Percentiles rank a stretch among this genome's conserved stretches.
phyloP scores from a whole-genome alignment of 139 green algal species.

The Micractinium sp. region DNA sequence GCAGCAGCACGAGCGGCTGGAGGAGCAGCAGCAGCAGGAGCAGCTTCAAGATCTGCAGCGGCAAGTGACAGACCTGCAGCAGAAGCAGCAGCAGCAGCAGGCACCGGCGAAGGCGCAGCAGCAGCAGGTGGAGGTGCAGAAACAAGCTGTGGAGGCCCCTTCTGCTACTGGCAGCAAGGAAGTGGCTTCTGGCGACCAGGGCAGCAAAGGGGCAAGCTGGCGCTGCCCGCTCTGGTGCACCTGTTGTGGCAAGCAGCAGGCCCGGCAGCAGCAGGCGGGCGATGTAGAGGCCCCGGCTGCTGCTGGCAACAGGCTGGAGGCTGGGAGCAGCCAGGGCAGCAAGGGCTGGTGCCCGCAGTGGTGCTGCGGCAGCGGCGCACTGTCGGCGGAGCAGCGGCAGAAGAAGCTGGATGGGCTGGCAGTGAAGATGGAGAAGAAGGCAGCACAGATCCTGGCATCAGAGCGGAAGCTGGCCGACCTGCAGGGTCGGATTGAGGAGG shows the following conservation, averaged over 20 bases:
- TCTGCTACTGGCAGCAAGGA: no score
- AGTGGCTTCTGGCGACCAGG: no score
- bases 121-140: no score
- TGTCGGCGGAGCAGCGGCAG: not conserved
- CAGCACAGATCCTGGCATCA: not conserved
- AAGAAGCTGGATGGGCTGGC: not conserved
- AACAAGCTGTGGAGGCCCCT: no score
- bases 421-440: not conserved
- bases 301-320: not conserved
- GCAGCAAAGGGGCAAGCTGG: no score
- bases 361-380: not conserved
- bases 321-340: not conserved
- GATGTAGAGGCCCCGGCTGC: not conserved
- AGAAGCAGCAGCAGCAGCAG: not conserved
- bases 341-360: not conserved
- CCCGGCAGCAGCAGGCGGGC: not conserved
- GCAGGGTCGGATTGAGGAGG: constrained; percentile 4
- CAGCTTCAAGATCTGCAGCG: not conserved
- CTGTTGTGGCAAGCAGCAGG: not conserved
- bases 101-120: not conserved
- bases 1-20: not conserved
- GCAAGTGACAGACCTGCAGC: not conserved
- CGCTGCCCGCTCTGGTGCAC: no score
- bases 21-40: not conserved
- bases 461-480: not conserved